Conservation (phyloP, 1,139 yeast genomes). For the Yamadazyma siamensis region DNA sequence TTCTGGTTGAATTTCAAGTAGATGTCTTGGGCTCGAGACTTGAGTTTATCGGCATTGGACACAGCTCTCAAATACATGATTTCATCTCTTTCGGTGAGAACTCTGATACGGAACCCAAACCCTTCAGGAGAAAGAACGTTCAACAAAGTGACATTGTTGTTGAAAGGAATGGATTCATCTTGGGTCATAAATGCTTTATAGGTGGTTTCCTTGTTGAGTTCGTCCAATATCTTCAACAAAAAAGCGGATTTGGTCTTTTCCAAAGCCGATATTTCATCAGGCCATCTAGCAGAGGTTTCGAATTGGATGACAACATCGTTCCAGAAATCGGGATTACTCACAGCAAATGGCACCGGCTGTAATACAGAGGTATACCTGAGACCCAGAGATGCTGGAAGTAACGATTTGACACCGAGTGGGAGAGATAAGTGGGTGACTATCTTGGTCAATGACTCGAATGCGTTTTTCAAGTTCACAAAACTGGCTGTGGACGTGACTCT, state of each 20-base stretch:
- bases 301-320: slow-evolving; percentile 81
- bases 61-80: slow-evolving; percentile 67
- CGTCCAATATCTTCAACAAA: slow-evolving; percentile 66
- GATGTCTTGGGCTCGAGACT: slow-evolving; percentile 56
- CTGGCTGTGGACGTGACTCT: slow-evolving; percentile 49
- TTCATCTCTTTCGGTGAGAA: slow-evolving; percentile 81
- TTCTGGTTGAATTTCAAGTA: slow-evolving; percentile 65
- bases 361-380: slow-evolving; percentile 71
- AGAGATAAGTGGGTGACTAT: slow-evolving; percentile 50
- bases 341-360: slow-evolving; percentile 82
- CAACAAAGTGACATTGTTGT: slow-evolving; percentile 54
- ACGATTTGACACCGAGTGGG: slow-evolving; percentile 70
- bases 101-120: slow-evolving; percentile 71
- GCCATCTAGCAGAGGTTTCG: slow-evolving; percentile 93
- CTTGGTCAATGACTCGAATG: slow-evolving; percentile 68
- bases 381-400: slow-evolving; percentile 69
- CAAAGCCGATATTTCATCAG: slow-evolving; percentile 80
- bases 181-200: slow-evolving; percentile 58
- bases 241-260: slow-evolving; percentile 92
- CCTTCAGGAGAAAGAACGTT: slow-evolving; percentile 83
- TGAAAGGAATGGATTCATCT: slow-evolving; percentile 67
- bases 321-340: slow-evolving; percentile 73
- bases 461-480: slow-evolving; percentile 54
- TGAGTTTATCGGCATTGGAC: slow-evolving; percentile 57
- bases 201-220: slow-evolving; percentile 46